Conservation (phyloP, 1,139 yeast genomes). For the Saccharomyces hybrid region DNA sequence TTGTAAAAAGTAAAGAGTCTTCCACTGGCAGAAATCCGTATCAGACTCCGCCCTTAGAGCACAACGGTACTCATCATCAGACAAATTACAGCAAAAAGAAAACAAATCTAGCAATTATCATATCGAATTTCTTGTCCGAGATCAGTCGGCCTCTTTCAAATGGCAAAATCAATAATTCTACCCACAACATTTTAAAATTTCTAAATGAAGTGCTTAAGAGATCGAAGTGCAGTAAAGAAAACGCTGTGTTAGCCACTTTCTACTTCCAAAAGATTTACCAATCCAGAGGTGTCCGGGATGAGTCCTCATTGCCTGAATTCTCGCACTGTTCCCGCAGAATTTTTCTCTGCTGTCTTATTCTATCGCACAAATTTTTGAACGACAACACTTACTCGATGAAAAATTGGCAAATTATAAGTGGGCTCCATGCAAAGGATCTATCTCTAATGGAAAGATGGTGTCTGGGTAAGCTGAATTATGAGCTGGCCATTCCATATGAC, state of each 20-base stretch:
- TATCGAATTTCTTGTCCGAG: not conserved
- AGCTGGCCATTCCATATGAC: conserved; percentile 10
- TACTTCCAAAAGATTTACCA: conserved; percentile 22
- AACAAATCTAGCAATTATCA: not conserved
- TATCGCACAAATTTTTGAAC: conserved; percentile 27
- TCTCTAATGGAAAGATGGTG: conserved; percentile 30
- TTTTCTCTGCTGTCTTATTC: conserved; percentile 24
- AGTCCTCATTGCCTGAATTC: conserved; percentile 20
- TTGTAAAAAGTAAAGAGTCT: not conserved
- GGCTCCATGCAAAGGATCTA: conserved; percentile 20
- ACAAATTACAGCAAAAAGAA: not conserved
- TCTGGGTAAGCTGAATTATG: conserved; percentile 22
- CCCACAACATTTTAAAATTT: conserved; percentile 14
- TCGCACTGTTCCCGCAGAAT: conserved; percentile 27
- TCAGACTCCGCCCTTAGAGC: conserved; percentile 23
- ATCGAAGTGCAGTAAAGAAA: conserved; percentile 23
- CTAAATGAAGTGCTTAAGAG: conserved; percentile 24
- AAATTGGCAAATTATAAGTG: conserved; percentile 28
- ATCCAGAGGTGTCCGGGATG: conserved; percentile 2
- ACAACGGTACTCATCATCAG: not conserved
- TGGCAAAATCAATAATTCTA: conserved; percentile 6
- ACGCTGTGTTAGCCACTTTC: conserved; percentile 19
- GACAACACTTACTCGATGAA: conserved; percentile 28
- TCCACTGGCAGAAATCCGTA: conserved; percentile 9
- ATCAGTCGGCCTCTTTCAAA: conserved; percentile 1